A percentile compares a stretch with the other conserved stretches of the same genome.
Evolutionary conservation across 148 eudicot genomes (phyloP).

Genomic region (Camellia granthamiana): DNA sequence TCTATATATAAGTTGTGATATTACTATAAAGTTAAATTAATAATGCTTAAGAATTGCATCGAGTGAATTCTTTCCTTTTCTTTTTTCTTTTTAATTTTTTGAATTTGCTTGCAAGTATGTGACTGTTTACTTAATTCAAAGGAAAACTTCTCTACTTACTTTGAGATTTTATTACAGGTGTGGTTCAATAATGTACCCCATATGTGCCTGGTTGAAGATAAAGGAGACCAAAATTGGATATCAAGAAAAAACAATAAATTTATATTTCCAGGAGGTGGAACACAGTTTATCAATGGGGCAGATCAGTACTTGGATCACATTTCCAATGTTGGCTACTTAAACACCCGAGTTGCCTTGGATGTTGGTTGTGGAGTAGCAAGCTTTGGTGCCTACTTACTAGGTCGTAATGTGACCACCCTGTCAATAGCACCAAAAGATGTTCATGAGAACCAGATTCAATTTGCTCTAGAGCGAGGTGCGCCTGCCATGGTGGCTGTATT

Average conservation of each 20-base stretch:
- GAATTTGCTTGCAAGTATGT: not conserved
- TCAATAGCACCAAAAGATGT: conserved; percentile 71
- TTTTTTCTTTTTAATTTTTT: not conserved
- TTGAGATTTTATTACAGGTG: conserved; percentile 39
- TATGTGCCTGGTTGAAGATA: conserved; percentile 54
- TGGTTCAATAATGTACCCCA: conserved; percentile 72
- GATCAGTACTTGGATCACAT: conserved; percentile 75
- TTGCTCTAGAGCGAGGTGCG: conserved; percentile 78
- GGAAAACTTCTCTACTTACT: not conserved
- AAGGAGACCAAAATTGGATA: conserved; percentile 69
- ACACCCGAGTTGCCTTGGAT: conserved; percentile 61
- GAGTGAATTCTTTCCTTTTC: not conserved
- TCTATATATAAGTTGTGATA: not conserved
- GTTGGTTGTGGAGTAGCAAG: conserved; percentile 74
- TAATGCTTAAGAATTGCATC: not conserved
- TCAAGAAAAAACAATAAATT: conserved; percentile 50
- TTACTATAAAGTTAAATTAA: not conserved
- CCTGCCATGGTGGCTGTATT: conserved; percentile 77
- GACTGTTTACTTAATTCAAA: not conserved
- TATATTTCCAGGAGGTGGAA: conserved; percentile 61
- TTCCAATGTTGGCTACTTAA: conserved; percentile 49
- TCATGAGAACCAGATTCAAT: conserved; percentile 63
- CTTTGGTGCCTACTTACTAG: conserved; percentile 70
- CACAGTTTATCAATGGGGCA: conserved; percentile 62
- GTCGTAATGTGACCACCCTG: conserved; percentile 64